Evolutionary conservation across 1,284 basidiomycete species (phyloP), one percentile per base, ranked within the genome.

Genomic region (Neonothopanus nambi): DNA sequence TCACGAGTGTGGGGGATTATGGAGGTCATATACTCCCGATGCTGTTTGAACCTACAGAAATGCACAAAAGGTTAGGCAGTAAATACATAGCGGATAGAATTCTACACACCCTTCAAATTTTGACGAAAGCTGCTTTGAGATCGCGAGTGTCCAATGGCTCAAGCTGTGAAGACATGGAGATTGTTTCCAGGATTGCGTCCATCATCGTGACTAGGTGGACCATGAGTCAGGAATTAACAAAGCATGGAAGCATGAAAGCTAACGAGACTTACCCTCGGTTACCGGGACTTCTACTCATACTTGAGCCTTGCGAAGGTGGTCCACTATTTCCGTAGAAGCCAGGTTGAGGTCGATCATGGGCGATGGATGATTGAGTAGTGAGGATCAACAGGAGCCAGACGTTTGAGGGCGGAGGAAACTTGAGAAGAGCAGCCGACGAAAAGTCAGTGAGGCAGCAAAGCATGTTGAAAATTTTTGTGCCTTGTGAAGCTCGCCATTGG

Each of bases 1-100:
- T 98, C 95, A 65, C 93, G 88, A 57, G 91, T 89, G 75, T 98
- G 96, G 24, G 96, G 96, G n/a, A n/a, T n/a, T n/a, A n/a, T n/a
- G n/a, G n/a, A n/a, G n/a, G 74, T 99, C 96, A 66, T 89, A 89
- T 93, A 98, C 97, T 70, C 98, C 88, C 57, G 93, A 90, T 38
- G 89, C 91, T 71, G 96, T 91, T 67, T 89, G 81, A 58, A 91
- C 88, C 89, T 91, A 57, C 41, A 54, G 39, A 28, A 5, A 11
- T 28, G 11, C 26, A 28, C 7, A 26, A 15, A 44, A 21, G 26
- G 4, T 24, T 6, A 13, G n/a, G 17, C 13, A 26, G 3, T 8
- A 35, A 36, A 6, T 13, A 42, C 28, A n/a, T 41, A 11, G 11
- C 21, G 24, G 20, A 24, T n/a, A 9, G 4, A 20, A 18, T 38